Base-by-base conservation (phyloP, 345 rosid species). In the Camelina laxa region DNA sequence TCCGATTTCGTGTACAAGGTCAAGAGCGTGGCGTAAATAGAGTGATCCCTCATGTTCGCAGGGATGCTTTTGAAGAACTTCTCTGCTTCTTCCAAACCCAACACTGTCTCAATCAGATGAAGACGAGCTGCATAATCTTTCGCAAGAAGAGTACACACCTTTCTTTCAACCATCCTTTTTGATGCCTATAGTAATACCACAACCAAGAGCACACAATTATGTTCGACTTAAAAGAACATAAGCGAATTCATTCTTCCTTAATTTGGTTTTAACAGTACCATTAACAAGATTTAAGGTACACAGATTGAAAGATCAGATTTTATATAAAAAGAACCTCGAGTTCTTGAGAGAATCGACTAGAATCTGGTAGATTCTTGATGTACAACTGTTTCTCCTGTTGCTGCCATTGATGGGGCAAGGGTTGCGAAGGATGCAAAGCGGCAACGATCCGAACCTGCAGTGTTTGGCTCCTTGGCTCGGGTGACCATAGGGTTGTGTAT, bases 11-110 rank as follows among this genome's bases (percentile, higher is more conserved):
- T 27, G 60, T 55, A 55, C 3, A 9, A 24, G 36, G 17, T 24
- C 35, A 55, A 14, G 36, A 55, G 60, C 11, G 8, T 9, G 41
- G 21, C 4, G 41, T 31, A 27, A 12, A 56, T 12, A 1, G 39
- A 56, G 39, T 30, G 4, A 57, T 57, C 41, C 4, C 20, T 30
- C 61, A 57, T 57, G 39, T 31, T 4, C 6, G 6, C 2, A n/a
- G 60, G 60, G 20, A 8, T 57, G 20, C 14, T 30, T 57, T 57
- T n/a, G 61, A 57, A n/a, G 13, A 57, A 57, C 41, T 27, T 57
- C 21, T 31, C 61, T 27, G 41, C 13, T 57, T 57, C 41, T 57
- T 9, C 39, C 20, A 27, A n/a, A n/a, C 61, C 61, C 38, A 31
- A 31, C 21, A 9, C 3, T 15, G 20, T 15, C 61, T 57, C 4